Evolutionary conservation across 768 basidiomycete genomes (phyloP).

Genomic region (Hypsizygus marmoreus): DNA sequence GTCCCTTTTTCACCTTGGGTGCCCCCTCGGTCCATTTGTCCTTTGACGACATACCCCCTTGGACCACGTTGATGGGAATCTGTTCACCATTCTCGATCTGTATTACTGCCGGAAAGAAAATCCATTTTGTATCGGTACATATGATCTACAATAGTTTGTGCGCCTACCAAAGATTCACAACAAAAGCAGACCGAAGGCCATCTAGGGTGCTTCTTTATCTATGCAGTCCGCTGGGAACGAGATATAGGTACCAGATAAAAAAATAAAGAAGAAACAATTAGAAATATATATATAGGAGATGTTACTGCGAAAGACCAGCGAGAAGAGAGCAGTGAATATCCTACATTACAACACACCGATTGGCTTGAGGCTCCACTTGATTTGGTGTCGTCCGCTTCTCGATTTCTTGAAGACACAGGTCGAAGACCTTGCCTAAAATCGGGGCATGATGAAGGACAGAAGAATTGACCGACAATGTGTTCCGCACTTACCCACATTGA

Average conservation of each 20-base stretch:
- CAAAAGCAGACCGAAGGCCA: constrained; percentile 2
- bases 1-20: no score
- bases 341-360: constrained; percentile 44
- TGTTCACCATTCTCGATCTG: no score
- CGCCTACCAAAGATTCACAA: no score
- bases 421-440: constrained; percentile 74
- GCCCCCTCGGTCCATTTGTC: no score
- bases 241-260: not conserved
- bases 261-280: not conserved
- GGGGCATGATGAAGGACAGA: constrained; percentile 2
- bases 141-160: constrained; percentile 15
- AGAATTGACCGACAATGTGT: not conserved
- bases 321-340: constrained; percentile 3
- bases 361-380: constrained; percentile 38
- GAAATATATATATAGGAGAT: constrained; percentile 6
- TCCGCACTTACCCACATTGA: constrained; percentile 78
- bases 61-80: no score
- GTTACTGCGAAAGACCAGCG: not conserved
- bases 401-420: constrained; percentile 80
- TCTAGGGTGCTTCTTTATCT: constrained; percentile 11
- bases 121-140: constrained; percentile 17
- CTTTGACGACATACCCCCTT: no score
- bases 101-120: no score
- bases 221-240: constrained; percentile 1
- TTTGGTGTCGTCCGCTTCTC: constrained; percentile 69